Base-by-base conservation (phyloP, 306 rosid genomes). In the Lathyrus sativus region DNA sequence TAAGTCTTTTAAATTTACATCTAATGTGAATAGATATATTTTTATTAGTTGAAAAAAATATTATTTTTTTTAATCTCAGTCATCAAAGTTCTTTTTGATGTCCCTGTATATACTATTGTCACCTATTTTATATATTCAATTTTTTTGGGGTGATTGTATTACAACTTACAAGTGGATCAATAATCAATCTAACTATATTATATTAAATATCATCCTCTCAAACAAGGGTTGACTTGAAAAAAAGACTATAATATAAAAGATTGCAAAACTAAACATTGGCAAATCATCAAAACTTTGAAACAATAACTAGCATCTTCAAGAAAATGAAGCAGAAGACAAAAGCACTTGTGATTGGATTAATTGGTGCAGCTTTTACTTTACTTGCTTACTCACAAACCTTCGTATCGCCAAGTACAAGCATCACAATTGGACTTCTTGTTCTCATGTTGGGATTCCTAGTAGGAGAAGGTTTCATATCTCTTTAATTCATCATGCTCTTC, bases 311-410 rank as follows among this genome's bases (percentile, higher is more conserved):
- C 11, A 62, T 73, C 62, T 35, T 68, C 61, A 35, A 57, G 39
- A 3, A 46, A 45, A 91, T 91, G 93, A 81, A 82, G 68, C 85
- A 77, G 68, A 89, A 86, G 66, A 15, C 41, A 29, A 51, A 69
- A 24, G 78, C 86, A 62, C 70, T 89, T 38, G 7, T 86, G 68
- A 92, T 92, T 61, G 98, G 98, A 42, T 3, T 76, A 33, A 73
- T 88, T 11, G 98, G 98, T 29, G 95, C 95, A 65, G 76, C 79
- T 14, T 67, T 87, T 17, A 92, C 95, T 22, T 68, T 92, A 46
- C 50, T 64, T 29, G 86, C 98, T 22, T 86, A 89, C 72, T 83
- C 95, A 44, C 98, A 89, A 68, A 79, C 78, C 38, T 51, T 76
- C 19, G 29, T 86, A 49, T 83, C 91, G 41, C 82, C 96, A 69